These are phyloP conservation scores for Rhipidocladum racemiflorum DNA, from an alignment of 176 grass and related monocot species.

Conservation along the genomic window DNA sequence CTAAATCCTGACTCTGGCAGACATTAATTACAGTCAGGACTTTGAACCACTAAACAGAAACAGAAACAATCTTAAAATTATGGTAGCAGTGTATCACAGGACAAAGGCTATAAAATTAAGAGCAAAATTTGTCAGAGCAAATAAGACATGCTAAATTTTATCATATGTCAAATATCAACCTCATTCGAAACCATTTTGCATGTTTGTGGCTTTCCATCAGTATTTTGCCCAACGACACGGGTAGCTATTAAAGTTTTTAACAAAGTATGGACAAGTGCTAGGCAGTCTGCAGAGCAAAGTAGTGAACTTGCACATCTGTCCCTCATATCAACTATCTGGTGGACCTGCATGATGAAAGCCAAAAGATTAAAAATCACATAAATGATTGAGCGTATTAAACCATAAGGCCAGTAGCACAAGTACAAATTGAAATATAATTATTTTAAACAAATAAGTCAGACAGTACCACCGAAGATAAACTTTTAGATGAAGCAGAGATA, in stretches of 20 bases:
- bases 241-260: constrained; percentile 49
- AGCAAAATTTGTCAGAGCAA: neutral
- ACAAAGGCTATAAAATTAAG: neutral
- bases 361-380: constrained; percentile 24
- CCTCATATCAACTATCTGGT: constrained; percentile 49
- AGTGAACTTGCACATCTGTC: constrained; percentile 41
- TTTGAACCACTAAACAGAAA: neutral
- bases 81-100: neutral
- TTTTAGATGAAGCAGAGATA: constrained; percentile 46
- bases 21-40: neutral
- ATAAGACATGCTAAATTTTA: neutral
- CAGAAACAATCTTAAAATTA: constrained; percentile 11
- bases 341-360: constrained; percentile 49
- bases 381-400: constrained; percentile 14
- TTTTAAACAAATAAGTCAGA: constrained; percentile 5
- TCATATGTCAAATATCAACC: constrained; percentile 26
- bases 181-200: constrained; percentile 36
- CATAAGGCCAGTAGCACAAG: constrained; percentile 20
- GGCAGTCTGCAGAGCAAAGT: constrained; percentile 46
- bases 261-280: constrained; percentile 51
- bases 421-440: constrained; percentile 17
- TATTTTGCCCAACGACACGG: constrained; percentile 26
- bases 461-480: constrained; percentile 65
- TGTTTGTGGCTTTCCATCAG: constrained; percentile 33
- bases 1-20: constrained; percentile 5